Evolutionary conservation across 768 basidiomycete species (phyloP).

Genomic region (Russula brevipes): DNA sequence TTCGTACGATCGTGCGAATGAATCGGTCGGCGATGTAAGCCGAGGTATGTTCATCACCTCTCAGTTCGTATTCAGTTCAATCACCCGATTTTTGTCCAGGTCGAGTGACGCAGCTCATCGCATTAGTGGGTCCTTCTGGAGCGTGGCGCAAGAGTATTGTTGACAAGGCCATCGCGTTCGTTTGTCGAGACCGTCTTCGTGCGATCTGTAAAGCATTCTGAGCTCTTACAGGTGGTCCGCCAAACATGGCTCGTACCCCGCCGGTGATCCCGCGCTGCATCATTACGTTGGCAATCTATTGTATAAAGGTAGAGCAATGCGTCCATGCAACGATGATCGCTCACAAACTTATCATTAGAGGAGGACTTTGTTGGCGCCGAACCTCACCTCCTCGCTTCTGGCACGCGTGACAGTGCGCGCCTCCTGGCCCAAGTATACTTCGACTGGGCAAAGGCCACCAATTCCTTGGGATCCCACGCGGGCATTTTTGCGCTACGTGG

Average conservation of each 20-base stretch:
- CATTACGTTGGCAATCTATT: constrained; percentile 87
- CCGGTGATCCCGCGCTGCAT: constrained; percentile 84
- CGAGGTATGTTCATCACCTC: constrained; percentile 52
- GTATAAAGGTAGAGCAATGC: constrained; percentile 57
- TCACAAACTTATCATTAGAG: constrained; percentile 43
- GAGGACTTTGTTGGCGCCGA: constrained; percentile 72
- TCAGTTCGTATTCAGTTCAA: not conserved
- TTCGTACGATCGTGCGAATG: constrained; percentile 72
- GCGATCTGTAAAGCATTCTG: constrained; percentile 15
- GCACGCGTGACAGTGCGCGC: constrained; percentile 84
- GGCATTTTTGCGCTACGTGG: constrained; percentile 83
- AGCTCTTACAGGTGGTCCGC: constrained; percentile 69
- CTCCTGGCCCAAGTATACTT: constrained; percentile 81
- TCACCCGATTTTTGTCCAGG: constrained; percentile 43
- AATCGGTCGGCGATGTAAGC: constrained; percentile 68
- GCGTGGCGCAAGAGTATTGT: constrained; percentile 89
- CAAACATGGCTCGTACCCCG: constrained; percentile 69
- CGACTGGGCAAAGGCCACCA: constrained; percentile 61
- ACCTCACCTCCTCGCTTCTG: constrained; percentile 75
- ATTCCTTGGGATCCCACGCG: constrained; percentile 30
- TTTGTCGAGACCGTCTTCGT: constrained; percentile 21
- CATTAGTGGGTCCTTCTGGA: constrained; percentile 71
- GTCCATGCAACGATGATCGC: not conserved
- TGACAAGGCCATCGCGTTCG: constrained; percentile 78
- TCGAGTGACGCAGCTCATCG: constrained; percentile 86